These are phyloP conservation scores for Phialophora tarda DNA, from an alignment of 2,329 filamentous ascomycete genomes.

Conservation along the genomic window DNA sequence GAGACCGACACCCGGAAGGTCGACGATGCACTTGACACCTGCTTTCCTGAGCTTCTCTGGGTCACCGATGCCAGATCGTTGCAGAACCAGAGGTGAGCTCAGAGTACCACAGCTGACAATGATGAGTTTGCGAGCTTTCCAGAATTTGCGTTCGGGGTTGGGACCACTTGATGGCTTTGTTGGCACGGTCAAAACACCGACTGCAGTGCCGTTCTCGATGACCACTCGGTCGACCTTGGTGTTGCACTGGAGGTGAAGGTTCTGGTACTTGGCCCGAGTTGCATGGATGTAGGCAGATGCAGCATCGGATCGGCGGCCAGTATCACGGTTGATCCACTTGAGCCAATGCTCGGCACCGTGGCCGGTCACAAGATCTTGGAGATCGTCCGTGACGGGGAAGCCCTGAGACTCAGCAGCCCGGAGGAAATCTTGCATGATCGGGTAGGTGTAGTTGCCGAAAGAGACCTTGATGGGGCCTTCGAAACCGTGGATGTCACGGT, in stretches of 20 bases:
- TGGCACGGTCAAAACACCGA: constrained; percentile 71
- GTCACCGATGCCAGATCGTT: constrained; percentile 76
- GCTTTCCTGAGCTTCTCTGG: constrained; percentile 71
- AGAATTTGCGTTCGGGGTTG: constrained; percentile 56
- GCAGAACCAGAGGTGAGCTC: constrained; percentile 74
- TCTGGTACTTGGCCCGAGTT: constrained; percentile 71
- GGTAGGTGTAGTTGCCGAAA: constrained; percentile 80
- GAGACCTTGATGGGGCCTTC: constrained; percentile 83
- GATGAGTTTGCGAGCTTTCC: constrained; percentile 72
- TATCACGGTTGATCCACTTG: constrained; percentile 77
- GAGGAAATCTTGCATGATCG: constrained; percentile 81
- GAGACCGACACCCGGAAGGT: constrained; percentile 73
- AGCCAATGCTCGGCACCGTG: constrained; percentile 81
- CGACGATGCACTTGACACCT: constrained; percentile 71
- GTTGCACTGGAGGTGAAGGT: constrained; percentile 74
- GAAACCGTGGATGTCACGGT: constrained; percentile 71
- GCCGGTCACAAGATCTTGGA: constrained; percentile 67
- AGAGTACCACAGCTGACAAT: constrained; percentile 75
- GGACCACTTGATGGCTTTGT: constrained; percentile 70
- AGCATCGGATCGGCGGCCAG: constrained; percentile 74
- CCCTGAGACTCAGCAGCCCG: constrained; percentile 74
- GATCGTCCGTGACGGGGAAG: constrained; percentile 75
- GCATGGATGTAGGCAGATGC: constrained; percentile 80
- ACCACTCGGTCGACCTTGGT: constrained; percentile 80
- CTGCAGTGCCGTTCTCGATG: constrained; percentile 72